Base-by-base conservation (phyloP, 441 rosid species). In the Adansonia madagascariensis region DNA sequence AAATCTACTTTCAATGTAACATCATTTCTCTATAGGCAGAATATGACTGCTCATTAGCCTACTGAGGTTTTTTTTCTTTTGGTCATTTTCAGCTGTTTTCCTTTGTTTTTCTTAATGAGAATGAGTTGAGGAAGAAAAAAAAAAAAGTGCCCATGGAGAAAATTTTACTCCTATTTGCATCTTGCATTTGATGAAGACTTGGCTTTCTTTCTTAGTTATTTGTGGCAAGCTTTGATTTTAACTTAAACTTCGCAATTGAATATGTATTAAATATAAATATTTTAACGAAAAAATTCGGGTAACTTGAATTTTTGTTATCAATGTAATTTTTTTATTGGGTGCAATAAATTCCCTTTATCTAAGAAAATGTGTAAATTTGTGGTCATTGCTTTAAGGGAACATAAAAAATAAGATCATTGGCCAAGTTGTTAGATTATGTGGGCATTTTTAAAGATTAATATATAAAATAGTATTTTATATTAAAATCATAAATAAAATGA, bases 21-120 rank as follows among this genome's bases (percentile, higher is more conserved):
- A 65, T 7, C 70, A 65, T 41, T 41, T n/a, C 11, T 24, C 39
- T 10, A 15, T 17, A 39, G 47, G 53, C 17, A 64, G 71, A 47
- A 22, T 49, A 11, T 9, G 6, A 8, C 46, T 72, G 71, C 60
- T 63, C 78, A 75, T 14, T 27, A 31, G 18, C 61, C 50, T 49
- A 11, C 49, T 39, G 0, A 59, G 39, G 50, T 71, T 35, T 31
- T 15, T 18, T n/a, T 12, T 44, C 22, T 1, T 44, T 70, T 1
- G 10, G 17, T 56, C 53, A 56, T 56, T 56, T 73, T 56, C 53
- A 41, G 41, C 52, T 56, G 39, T 73, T 39, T 20, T 56, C 18
- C 39, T 41, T 72, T 27, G 59, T 24, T 55, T 71, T 55, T 55
- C 7, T 56, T 57, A 41, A 56, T 41, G 65, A 41, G 49, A 56